Conservation (phyloP, 1,284 basidiomycete species). For the Leucoagaricus sp. region DNA sequence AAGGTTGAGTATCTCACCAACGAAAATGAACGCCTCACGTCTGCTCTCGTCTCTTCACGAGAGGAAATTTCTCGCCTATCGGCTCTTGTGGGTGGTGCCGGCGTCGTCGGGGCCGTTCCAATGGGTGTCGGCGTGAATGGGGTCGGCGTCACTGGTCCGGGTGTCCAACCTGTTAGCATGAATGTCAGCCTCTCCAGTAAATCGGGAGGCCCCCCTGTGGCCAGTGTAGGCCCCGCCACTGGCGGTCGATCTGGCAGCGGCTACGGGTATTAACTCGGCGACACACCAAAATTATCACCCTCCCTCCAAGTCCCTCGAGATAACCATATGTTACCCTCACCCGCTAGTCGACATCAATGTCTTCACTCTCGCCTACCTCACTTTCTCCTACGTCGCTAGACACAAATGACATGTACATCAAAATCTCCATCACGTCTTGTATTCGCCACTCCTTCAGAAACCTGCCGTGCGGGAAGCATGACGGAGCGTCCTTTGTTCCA, state of each 20-base stretch:
- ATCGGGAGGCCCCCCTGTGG: conserved; percentile 26
- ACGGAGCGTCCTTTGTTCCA: conserved; percentile 6
- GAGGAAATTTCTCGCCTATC: conserved; percentile 81
- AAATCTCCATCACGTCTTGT: conserved; percentile 7
- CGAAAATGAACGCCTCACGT: conserved; percentile 92
- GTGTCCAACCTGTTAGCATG: conserved; percentile 42
- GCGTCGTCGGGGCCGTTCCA: conserved; percentile 44
- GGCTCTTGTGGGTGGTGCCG: conserved; percentile 64
- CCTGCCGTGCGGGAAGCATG: conserved; percentile 15
- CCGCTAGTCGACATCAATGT: conserved; percentile 10
- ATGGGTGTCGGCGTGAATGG: conserved; percentile 25
- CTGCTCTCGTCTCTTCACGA: conserved; percentile 72
- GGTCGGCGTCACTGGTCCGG: conserved; percentile 26
- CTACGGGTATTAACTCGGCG: conserved; percentile 36
- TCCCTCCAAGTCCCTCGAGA: not conserved
- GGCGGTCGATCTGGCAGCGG: conserved; percentile 31
- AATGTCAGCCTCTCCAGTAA: conserved; percentile 38
- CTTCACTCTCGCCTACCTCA: not conserved
- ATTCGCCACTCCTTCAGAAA: conserved; percentile 11
- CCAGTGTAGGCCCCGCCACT: conserved; percentile 28
- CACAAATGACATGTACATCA: conserved; percentile 12
- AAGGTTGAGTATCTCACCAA: conserved; percentile 89
- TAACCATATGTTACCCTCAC: conserved; percentile 6
- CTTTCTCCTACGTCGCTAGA: conserved; percentile 13
- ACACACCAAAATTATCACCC: conserved; percentile 8